Evolutionary conservation across 441 rosid genomes (phyloP).

Genomic region (Hura crepitans): DNA sequence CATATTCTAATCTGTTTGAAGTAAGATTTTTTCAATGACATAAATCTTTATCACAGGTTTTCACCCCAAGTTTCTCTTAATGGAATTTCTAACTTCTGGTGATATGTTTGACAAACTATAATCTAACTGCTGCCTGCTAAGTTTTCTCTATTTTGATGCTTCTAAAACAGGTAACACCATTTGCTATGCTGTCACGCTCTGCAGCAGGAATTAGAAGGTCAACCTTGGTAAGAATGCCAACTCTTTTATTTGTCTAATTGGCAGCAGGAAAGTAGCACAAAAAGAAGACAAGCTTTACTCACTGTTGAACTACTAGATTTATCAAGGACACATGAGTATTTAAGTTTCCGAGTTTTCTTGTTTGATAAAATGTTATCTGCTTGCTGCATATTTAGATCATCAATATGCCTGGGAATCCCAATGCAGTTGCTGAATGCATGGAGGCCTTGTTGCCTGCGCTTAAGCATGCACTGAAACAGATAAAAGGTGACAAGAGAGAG

Average conservation of each 20-base stretch:
- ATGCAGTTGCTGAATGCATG: slow-evolving; percentile 91
- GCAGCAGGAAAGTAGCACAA: neutral
- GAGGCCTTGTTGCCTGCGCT: slow-evolving; percentile 84
- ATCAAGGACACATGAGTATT: neutral
- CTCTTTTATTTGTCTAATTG: slow-evolving; percentile 1
- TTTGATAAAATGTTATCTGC: neutral
- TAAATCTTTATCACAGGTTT: neutral
- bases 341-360: neutral
- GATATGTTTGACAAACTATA: neutral
- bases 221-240: slow-evolving; percentile 55
- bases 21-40: neutral
- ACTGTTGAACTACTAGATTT: neutral
- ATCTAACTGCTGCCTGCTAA: slow-evolving; percentile 5
- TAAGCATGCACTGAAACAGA: slow-evolving; percentile 88
- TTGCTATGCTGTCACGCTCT: slow-evolving; percentile 90
- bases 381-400: slow-evolving; percentile 57
- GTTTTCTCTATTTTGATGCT: slow-evolving; percentile 11
- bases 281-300: too few species aligned
- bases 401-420: slow-evolving; percentile 98
- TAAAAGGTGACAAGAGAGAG: slow-evolving; percentile 88
- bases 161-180: slow-evolving; percentile 72
- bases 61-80: neutral
- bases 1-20: neutral
- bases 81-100: neutral
- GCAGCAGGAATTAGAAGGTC: slow-evolving; percentile 97